Base-by-base conservation (phyloP, 2,329 filamentous ascomycete genomes). In the Aspergillus sojae region DNA sequence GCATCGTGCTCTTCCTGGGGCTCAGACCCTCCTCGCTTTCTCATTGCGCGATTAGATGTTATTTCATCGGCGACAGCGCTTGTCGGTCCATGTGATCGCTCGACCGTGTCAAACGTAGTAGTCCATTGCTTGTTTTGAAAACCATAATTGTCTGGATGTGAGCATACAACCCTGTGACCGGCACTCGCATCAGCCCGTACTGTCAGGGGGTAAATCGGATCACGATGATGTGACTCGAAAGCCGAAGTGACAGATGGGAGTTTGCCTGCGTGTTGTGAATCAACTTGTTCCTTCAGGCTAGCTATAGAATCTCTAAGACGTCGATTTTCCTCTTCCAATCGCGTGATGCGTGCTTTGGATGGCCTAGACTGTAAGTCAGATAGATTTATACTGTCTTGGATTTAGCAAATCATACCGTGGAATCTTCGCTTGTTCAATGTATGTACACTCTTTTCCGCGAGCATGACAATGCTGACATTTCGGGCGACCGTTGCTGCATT, bases 11-110 rank as follows among this genome's bases (percentile, higher is more conserved):
- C 54, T 12, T 36, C 12, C 5, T 36, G 34, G 1, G 12, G 34
- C 34, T 36, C 11, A 14, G 34, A 14, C 12, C 12, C 11, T 12
- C 34, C 34, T 16, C 34, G 34, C 12, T 36, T 36, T 14, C 34
- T 14, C 54, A 57, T 57, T 16, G 5, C 23, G 54, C 26, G 54
- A 19, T 57, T 57, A 14, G 54, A 57, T 12, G 36, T 57, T 32
- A 57, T 30, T 12, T 57, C 54, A 45, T 57, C 36, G 3, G 54
- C n/a, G 23, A 57, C 54, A 5, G 54, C 54, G 12, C 54, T 57
- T 57, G 54, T 57, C 36, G 54, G 54, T n/a, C 54, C 54, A 57
- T 57, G 54, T 28, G 54, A 41, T 45, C 23, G 54, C 54, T 19
- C 36, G 1, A 45, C 26, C 7, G 54, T 57, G 54, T 57, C 54